Conservation (phyloP, 306 rosid species). For the Gynostemma pentaphyllum region DNA sequence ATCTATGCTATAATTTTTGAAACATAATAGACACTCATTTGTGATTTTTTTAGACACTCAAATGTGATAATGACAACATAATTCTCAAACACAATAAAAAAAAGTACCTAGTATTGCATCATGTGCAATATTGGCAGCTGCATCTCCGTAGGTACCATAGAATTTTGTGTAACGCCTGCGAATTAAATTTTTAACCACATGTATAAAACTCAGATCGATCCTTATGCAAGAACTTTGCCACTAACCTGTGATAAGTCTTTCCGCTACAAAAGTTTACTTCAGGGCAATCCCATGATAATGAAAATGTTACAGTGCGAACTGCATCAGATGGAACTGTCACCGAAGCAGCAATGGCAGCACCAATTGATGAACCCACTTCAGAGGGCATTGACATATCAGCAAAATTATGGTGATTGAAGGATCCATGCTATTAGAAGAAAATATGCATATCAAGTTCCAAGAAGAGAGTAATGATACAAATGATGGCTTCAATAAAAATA, state of each 20-base stretch:
- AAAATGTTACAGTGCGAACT: constrained; percentile 65
- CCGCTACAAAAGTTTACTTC: constrained; percentile 57
- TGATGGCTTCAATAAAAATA: not conserved
- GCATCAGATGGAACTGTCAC: constrained; percentile 51
- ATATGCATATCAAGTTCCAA: constrained; percentile 7
- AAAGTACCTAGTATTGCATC: constrained; percentile 75
- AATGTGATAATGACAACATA: not conserved
- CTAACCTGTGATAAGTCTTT: constrained; percentile 67
- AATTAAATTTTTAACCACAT: constrained; percentile 16
- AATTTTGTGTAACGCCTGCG: constrained; percentile 90
- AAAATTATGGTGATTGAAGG: constrained; percentile 56
- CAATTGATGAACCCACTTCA: constrained; percentile 77
- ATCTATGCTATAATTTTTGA: not conserved
- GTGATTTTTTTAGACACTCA: no score
- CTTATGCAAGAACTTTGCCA: constrained; percentile 12
- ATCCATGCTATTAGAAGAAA: constrained; percentile 51
- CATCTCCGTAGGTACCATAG: constrained; percentile 62
- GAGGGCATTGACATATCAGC: constrained; percentile 41
- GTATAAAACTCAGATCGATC: constrained; percentile 5
- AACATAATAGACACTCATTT: not conserved
- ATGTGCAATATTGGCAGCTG: constrained; percentile 78
- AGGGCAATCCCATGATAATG: constrained; percentile 94
- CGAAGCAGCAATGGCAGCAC: constrained; percentile 94
- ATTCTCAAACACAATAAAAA: not conserved
- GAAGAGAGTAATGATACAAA: constrained; percentile 2